A percentile compares a stretch with the other conserved stretches of the same genome.
These are phyloP conservation scores for Luvunga scandens DNA, from an alignment of 345 rosid species.

Conservation along the genomic window DNA sequence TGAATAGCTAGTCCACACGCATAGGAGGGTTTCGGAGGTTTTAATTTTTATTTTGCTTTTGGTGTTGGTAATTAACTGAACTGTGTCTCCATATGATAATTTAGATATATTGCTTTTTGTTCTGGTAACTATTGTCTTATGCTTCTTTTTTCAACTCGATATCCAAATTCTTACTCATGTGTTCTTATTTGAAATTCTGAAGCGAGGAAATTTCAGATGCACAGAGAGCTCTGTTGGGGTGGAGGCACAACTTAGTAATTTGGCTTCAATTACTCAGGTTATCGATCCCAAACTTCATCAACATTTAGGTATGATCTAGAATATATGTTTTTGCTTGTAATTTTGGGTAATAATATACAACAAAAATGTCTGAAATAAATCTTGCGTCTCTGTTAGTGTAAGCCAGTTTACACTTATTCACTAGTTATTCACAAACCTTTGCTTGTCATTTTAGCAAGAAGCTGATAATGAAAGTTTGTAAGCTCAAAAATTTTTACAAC, in stretches of 20 bases:
- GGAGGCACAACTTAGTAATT: conserved; percentile 81
- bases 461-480: neutral
- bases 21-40: too few species aligned
- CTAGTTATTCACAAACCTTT: neutral
- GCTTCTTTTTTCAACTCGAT: conserved; percentile 12
- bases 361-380: neutral
- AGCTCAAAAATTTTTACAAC: neutral
- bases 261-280: conserved; percentile 86
- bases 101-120: neutral
- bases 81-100: neutral
- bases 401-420: neutral
- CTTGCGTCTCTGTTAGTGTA: conserved; percentile 1
- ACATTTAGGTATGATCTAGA: conserved; percentile 68
- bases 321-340: conserved; percentile 1
- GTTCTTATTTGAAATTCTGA: conserved; percentile 29
- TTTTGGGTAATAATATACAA: neutral
- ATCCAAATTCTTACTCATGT: conserved; percentile 27
- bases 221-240: conserved; percentile 93
- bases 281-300: conserved; percentile 95
- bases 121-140: conserved; percentile 7
- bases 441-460: neutral
- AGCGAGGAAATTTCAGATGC: conserved; percentile 94
- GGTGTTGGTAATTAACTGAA: neutral
- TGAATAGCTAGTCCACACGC: neutral
- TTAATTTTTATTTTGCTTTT: neutral